Conservation (phyloP, 2,329 filamentous ascomycete genomes). For the Neonectria sp. region DNA sequence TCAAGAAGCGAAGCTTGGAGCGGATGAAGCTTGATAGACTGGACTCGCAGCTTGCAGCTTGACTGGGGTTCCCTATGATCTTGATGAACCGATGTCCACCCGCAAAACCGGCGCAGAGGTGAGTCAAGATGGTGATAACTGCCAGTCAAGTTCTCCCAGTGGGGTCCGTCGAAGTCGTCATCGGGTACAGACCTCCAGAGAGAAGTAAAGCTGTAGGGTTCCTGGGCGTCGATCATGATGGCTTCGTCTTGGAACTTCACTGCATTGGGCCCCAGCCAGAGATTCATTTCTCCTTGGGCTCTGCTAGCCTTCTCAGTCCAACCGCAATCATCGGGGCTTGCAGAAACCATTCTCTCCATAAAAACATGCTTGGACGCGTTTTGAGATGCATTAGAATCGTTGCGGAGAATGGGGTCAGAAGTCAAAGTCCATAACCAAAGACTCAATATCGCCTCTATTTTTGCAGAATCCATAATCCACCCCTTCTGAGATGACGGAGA, state of each 20-base stretch:
- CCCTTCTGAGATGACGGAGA: background rate
- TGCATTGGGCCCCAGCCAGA: slow-evolving; percentile 30
- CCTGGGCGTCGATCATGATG: background rate
- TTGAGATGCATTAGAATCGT: background rate
- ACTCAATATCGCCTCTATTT: slow-evolving; percentile 39
- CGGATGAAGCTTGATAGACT: background rate
- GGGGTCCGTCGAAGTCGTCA: background rate
- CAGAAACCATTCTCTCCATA: slow-evolving; percentile 25
- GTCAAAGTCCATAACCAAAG: slow-evolving; percentile 37
- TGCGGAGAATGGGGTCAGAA: background rate
- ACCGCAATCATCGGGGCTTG: slow-evolving; percentile 8
- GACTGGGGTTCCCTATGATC: background rate
- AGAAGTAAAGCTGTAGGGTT: background rate
- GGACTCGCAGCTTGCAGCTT: background rate
- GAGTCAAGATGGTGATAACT: background rate
- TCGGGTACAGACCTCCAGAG: background rate
- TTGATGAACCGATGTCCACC: background rate
- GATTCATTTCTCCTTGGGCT: slow-evolving; percentile 25
- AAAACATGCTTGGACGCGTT: background rate
- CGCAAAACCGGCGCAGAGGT: background rate
- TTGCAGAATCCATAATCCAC: slow-evolving; percentile 33
- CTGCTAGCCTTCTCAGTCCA: slow-evolving; percentile 1
- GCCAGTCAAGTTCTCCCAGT: slow-evolving; percentile 1
- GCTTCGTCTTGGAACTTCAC: background rate
- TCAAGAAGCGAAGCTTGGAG: slow-evolving; percentile 30